A percentile compares a stretch with the other conserved stretches of the same genome.
These are phyloP conservation scores for Coniophora puteana DNA, from an alignment of 1,284 basidiomycete species.

Conservation along the genomic window DNA sequence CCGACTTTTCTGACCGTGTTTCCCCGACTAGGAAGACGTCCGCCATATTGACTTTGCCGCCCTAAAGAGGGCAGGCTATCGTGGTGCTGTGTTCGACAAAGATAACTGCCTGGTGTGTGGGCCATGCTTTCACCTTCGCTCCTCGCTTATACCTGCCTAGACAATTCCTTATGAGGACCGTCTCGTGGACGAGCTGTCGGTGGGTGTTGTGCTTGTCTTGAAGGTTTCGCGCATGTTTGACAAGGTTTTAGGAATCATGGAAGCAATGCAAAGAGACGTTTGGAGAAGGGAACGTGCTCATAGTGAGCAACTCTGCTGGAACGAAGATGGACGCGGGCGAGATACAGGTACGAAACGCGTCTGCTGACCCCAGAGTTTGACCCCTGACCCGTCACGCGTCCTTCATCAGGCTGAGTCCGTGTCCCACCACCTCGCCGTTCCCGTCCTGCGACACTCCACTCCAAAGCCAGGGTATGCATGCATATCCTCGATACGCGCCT, in stretches of 20 bases:
- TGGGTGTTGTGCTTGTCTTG: conserved; percentile 25
- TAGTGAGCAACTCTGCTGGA: conserved; percentile 95
- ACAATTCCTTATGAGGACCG: conserved; percentile 73
- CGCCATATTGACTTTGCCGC: conserved; percentile 84
- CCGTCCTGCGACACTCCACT: conserved; percentile 76
- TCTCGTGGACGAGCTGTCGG: conserved; percentile 71
- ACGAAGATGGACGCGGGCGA: conserved; percentile 74
- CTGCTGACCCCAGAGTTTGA: too few species aligned
- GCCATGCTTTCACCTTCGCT: not conserved
- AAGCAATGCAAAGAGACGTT: conserved; percentile 68
- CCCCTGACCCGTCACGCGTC: not conserved
- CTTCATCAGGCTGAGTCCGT: conserved; percentile 80
- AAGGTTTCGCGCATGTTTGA: conserved; percentile 1
- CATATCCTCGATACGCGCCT: conserved; percentile 48
- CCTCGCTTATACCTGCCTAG: conserved; percentile 33
- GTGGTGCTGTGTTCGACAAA: conserved; percentile 92
- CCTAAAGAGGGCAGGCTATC: conserved; percentile 74
- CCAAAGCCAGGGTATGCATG: conserved; percentile 66
- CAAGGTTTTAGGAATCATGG: conserved; percentile 67
- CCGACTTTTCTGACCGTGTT: conserved; percentile 1
- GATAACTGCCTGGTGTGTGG: conserved; percentile 88
- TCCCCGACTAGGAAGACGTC: conserved; percentile 63
- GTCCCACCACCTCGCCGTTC: conserved; percentile 69
- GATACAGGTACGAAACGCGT: conserved; percentile 60
- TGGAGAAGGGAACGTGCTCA: conserved; percentile 76